These are phyloP conservation scores for Puccinia novopanici DNA, from an alignment of 1,284 basidiomycete genomes.

Conservation along the genomic window DNA sequence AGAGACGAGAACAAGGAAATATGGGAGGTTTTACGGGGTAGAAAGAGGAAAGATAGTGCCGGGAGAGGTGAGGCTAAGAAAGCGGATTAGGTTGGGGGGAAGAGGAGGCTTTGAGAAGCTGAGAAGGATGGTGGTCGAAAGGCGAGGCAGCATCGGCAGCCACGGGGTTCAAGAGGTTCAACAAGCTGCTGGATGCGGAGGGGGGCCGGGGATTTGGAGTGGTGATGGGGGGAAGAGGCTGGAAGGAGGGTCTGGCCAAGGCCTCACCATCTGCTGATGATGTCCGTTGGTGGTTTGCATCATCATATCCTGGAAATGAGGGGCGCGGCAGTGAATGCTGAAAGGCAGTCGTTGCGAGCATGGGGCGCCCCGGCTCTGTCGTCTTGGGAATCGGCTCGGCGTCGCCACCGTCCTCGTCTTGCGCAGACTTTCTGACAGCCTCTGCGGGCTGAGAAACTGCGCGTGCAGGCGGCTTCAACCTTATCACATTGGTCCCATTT, in stretches of 20 bases:
- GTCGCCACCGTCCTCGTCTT: neutral
- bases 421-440: neutral
- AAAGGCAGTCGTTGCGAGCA: too few species aligned
- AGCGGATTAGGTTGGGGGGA: neutral
- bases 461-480: slow-evolving; percentile 22
- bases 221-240: neutral
- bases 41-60: too few species aligned
- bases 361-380: too few species aligned
- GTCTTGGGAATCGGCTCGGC: too few species aligned
- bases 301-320: neutral
- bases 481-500: slow-evolving; percentile 36
- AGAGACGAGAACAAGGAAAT: too few species aligned
- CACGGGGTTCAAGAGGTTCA: slow-evolving; percentile 43
- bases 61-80: neutral
- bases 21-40: too few species aligned
- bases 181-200: slow-evolving; percentile 33
- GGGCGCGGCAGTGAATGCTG: neutral
- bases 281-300: neutral
- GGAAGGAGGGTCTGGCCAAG: neutral
- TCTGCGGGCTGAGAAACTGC: slow-evolving; percentile 39
- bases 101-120: neutral
- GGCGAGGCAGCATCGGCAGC: neutral
- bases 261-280: neutral
- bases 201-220: slow-evolving; percentile 19
- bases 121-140: slow-evolving; percentile 7